Percentiles rank a stretch among this genome's conserved stretches.
These are phyloP conservation scores for Chloranthus sessilifolius DNA, from an alignment of 164 flowering plant genomes.

Conservation along the genomic window DNA sequence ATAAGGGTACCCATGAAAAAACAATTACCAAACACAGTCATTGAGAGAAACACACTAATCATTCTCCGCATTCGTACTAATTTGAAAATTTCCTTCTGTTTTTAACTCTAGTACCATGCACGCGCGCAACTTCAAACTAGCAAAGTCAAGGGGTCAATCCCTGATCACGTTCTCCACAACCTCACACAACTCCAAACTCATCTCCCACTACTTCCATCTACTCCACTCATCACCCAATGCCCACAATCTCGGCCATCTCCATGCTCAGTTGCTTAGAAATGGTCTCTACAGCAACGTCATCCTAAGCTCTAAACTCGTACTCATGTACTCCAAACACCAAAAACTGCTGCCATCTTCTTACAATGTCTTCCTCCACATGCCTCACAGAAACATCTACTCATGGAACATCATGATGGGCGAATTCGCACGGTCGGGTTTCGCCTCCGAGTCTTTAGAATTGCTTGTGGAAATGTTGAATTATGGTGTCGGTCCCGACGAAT, in stretches of 20 bases:
- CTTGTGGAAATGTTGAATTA: conserved; percentile 11
- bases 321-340: conserved; percentile 19
- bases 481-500: conserved; percentile 9
- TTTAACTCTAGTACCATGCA: no score
- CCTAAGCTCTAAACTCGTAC: conserved; percentile 18
- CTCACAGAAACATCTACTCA: conserved; percentile 17
- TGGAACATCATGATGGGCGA: conserved; percentile 27
- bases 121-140: no score
- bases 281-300: conserved; percentile 15
- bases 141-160: no score
- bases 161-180: conserved; percentile 7
- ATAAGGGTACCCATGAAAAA: no score
- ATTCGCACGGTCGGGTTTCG: conserved; percentile 11
- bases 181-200: not conserved
- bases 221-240: conserved; percentile 15
- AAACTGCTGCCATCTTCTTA: conserved; percentile 11
- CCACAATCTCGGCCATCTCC: conserved; percentile 10
- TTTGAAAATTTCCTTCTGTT: no score
- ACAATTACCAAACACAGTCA: no score
- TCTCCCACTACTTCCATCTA: conserved; percentile 17
- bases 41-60: no score
- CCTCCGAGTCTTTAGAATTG: conserved; percentile 1
- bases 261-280: conserved; percentile 14
- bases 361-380: conserved; percentile 22
- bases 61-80: no score